Conservation (phyloP, 345 rosid genomes). For the Aquilaria malaccensis region DNA sequence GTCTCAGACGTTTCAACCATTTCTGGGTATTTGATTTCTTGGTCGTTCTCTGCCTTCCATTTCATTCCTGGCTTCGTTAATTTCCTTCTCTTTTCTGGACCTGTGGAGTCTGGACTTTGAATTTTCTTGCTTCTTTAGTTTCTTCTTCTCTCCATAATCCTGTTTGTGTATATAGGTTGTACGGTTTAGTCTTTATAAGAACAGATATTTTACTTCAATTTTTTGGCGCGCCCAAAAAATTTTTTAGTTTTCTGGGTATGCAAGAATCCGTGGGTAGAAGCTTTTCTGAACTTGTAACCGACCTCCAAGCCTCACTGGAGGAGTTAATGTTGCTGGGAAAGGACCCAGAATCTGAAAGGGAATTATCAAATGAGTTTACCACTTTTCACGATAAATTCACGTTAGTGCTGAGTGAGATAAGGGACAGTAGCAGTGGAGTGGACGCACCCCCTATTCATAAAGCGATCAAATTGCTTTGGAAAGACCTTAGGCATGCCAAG, state of each 20-base stretch:
- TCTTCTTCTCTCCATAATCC: neutral
- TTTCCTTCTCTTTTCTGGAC: constrained; percentile 14
- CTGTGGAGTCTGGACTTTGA: neutral
- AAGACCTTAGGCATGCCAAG: constrained; percentile 37
- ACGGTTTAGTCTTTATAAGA: too few species aligned
- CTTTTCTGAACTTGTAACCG: constrained; percentile 28
- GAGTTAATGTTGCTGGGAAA: constrained; percentile 30
- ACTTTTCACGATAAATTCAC: constrained; percentile 37
- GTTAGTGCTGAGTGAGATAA: constrained; percentile 32
- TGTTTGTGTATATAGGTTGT: neutral
- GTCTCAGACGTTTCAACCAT: constrained; percentile 5
- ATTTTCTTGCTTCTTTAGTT: neutral
- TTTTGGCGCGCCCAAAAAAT: neutral
- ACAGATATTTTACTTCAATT: neutral
- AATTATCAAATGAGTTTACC: constrained; percentile 30
- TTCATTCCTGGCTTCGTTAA: constrained; percentile 13
- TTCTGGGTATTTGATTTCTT: constrained; percentile 2
- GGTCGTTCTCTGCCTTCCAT: constrained; percentile 8
- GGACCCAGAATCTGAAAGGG: constrained; percentile 25
- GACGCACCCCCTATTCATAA: constrained; percentile 34
- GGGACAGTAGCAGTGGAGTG: constrained; percentile 18
- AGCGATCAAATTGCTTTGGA: constrained; percentile 35
- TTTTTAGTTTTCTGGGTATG: constrained; percentile 16
- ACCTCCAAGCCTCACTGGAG: constrained; percentile 26
- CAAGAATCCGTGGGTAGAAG: constrained; percentile 20